phyloP scores from a whole-genome alignment of 73 alveolate species.

The Paramecium biaurelia region DNA sequence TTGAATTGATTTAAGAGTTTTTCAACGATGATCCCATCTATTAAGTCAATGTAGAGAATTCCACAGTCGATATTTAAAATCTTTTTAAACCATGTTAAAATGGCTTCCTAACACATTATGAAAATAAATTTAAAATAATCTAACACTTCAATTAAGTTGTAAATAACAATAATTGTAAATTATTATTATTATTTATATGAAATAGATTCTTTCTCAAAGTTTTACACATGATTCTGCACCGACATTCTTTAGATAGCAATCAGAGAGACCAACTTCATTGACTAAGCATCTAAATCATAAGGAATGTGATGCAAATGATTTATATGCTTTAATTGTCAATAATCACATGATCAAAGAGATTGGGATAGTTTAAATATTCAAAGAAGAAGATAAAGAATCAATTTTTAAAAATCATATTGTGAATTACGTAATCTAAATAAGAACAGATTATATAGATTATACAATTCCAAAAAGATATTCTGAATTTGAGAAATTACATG shows the following conservation, averaged over 20 bases:
- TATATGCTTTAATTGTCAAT: neutral
- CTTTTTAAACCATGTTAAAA: neutral
- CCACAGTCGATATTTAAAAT: neutral
- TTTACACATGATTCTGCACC: neutral
- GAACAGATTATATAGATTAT: conserved; percentile 31
- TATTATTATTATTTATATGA: neutral
- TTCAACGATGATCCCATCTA: neutral
- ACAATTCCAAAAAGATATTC: conserved; percentile 9
- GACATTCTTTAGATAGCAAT: neutral
- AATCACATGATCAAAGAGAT: neutral
- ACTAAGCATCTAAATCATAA: neutral
- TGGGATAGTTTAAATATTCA: neutral
- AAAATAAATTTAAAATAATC: neutral
- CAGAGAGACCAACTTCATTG: neutral
- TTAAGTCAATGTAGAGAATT: neutral
- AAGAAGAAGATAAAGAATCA: conserved; percentile 1
- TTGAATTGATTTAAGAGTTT: neutral
- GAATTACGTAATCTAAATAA: neutral
- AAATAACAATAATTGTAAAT: neutral
- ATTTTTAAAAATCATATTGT: conserved; percentile 29
- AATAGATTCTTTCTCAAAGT: neutral
- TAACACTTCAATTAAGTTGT: neutral
- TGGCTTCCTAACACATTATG: neutral
- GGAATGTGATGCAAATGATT: neutral
- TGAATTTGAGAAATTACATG: conserved; percentile 28